Evolutionary conservation across 2,329 filamentous ascomycete genomes (phyloP), one percentile per base, ranked within the genome.

Genomic region (Fusarium burgessii): DNA sequence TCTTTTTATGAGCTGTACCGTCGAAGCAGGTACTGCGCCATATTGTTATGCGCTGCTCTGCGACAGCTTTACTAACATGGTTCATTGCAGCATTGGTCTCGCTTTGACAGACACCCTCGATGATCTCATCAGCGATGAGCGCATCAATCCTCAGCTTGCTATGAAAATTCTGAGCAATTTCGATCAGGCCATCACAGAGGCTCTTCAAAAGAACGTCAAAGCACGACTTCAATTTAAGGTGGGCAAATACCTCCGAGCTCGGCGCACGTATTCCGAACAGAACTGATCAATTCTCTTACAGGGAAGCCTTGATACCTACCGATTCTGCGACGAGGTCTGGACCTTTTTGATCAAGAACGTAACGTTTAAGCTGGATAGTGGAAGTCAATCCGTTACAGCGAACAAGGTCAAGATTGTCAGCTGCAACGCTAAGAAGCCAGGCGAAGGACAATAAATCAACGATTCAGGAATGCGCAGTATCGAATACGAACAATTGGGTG

Each of bases 321-420:
- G 96, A 75, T 99, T 99, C 88, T 99, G 96, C 85, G 96, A 99
- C 83, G 96, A 99, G 84, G 96, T 99, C 64, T 99, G 96, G 96
- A 99, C 96, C 3, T 99, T 99, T 82, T 89, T 99, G 63, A 97
- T 99, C 83, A 98, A 98, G 83, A 96, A 98, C 74, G 95, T 98
- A 60, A 94, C 91, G n/a, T 98, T 99, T 85, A 99, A 99, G 84
- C 92, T 98, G 84, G 95, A 98, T 76, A 93, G 92, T 56, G 87
- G 87, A 74, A 89, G 88, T 61, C 88, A 90, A 67, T 88, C 89
- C 2, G 90, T 98, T 17, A 84, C 88, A 40, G 94, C 95, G 23
- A 95, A 98, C 79, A 95, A 94, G 81, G 93, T 99, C 82, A 98
- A 98, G 90, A 99, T 99, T 75, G 96, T 99, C 52, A 97, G 93